Evolutionary conservation across 305 asterid genomes (phyloP).

Genomic region (Solanum chacoense): DNA sequence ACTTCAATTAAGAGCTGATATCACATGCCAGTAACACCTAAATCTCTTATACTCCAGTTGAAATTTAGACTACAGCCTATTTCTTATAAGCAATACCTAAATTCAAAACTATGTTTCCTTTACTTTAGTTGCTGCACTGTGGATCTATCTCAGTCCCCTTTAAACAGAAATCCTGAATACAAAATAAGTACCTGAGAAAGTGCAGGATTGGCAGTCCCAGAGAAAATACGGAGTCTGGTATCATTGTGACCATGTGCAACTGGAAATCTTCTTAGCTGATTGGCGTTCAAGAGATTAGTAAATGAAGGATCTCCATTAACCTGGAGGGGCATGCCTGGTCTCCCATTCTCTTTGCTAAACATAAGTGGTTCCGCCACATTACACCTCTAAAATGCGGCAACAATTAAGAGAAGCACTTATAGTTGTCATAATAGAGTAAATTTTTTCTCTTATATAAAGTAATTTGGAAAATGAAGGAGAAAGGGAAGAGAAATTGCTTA

Average conservation of each 20-base stretch:
- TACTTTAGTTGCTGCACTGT: not conserved
- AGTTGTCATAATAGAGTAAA: not conserved
- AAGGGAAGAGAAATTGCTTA: constrained; percentile 15
- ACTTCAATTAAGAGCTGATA: not conserved
- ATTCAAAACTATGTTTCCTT: not conserved
- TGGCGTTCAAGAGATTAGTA: constrained; percentile 45
- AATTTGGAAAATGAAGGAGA: not conserved
- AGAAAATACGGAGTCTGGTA: constrained; percentile 69
- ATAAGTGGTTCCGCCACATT: constrained; percentile 39
- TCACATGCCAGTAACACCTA: not conserved
- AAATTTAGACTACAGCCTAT: not conserved
- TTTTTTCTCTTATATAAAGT: not conserved
- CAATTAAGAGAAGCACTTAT: not conserved
- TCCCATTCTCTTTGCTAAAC: constrained; percentile 47
- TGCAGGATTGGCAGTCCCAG: constrained; percentile 83
- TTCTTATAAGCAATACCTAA: not conserved
- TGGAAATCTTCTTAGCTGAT: constrained; percentile 17
- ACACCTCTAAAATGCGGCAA: constrained; percentile 5
- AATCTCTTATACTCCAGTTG: not conserved
- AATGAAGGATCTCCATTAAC: constrained; percentile 31
- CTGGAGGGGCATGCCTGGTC: constrained; percentile 15
- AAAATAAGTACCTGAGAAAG: constrained; percentile 51
- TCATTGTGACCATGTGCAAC: constrained; percentile 26
- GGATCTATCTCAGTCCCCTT: not conserved
- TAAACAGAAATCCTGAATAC: not conserved